phyloP scores from a whole-genome alignment of 208 protist species.

The Phytomonas sp. region DNA sequence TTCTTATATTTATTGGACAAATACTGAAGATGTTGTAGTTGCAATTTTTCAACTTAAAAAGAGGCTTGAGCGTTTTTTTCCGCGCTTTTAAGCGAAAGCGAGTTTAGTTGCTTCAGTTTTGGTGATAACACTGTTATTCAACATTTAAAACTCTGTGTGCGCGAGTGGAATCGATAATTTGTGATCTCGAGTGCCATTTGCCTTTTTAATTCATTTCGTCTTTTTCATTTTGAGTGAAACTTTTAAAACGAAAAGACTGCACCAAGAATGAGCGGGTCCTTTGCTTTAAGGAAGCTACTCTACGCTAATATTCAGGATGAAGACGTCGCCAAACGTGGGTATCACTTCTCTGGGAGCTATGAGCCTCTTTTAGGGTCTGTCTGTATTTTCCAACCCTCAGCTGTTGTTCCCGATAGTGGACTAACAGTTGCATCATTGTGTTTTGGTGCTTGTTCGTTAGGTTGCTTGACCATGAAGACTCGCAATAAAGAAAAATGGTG shows the following conservation, averaged over 20 bases:
- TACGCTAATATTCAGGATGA: conserved; percentile 40
- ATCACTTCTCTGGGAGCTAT: conserved; percentile 64
- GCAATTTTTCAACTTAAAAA: conserved; percentile 8
- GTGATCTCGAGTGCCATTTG: neutral
- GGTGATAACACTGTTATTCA: neutral
- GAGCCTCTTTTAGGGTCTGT: conserved; percentile 35
- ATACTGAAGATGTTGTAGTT: neutral
- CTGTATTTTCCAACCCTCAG: conserved; percentile 36
- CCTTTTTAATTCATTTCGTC: conserved; percentile 12
- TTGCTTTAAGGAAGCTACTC: conserved; percentile 63
- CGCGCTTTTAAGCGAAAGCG: neutral
- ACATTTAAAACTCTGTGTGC: neutral
- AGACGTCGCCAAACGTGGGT: conserved; percentile 40
- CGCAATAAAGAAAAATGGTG: conserved; percentile 79
- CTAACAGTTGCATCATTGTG: conserved; percentile 36
- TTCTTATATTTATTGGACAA: neutral
- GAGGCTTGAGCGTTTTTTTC: conserved; percentile 4
- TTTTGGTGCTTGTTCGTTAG: conserved; percentile 35
- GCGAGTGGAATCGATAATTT: neutral
- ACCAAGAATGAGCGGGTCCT: conserved; percentile 52
- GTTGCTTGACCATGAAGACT: conserved; percentile 70
- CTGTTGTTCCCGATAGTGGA: conserved; percentile 45
- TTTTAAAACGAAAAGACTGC: neutral
- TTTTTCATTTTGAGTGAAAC: conserved; percentile 6
- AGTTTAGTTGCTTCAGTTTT: neutral